Percentiles rank a stretch among this genome's conserved stretches.
Evolutionary conservation across 257 asterid genomes (phyloP).

Genomic region (Gentiana straminea): DNA sequence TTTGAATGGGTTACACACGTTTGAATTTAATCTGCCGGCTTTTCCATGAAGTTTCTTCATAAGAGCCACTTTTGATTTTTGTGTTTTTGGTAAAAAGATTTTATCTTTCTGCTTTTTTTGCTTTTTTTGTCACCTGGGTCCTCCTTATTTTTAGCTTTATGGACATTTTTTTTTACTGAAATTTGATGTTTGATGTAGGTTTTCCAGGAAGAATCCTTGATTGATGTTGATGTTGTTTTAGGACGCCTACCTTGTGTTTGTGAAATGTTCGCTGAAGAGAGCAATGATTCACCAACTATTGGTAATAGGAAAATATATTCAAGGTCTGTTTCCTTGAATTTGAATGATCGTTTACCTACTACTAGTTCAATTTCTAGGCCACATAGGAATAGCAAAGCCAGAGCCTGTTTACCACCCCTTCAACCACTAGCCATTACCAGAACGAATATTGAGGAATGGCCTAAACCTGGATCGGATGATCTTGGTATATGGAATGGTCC

Average conservation of each 20-base stretch:
- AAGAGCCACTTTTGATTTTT: not conserved
- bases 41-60: slow-evolving; percentile 10
- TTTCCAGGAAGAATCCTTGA: slow-evolving; percentile 18
- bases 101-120: slow-evolving; percentile 6
- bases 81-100: slow-evolving; percentile 9
- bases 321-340: slow-evolving; percentile 73
- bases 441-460: slow-evolving; percentile 75
- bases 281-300: slow-evolving; percentile 37
- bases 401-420: slow-evolving; percentile 91
- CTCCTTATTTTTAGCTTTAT: slow-evolving; percentile 3
- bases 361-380: slow-evolving; percentile 28
- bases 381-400: slow-evolving; percentile 75
- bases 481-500: slow-evolving; percentile 75
- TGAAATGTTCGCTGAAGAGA: slow-evolving; percentile 52
- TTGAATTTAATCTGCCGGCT: slow-evolving; percentile 10
- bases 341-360: slow-evolving; percentile 62
- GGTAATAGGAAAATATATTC: slow-evolving; percentile 42
- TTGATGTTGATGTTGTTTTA: slow-evolving; percentile 28
- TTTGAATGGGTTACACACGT: slow-evolving; percentile 18
- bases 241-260: slow-evolving; percentile 24
- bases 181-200: slow-evolving; percentile 14
- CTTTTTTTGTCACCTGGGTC: slow-evolving; percentile 5
- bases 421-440: slow-evolving; percentile 74
- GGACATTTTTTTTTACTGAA: not conserved
- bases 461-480: slow-evolving; percentile 84